Conservation (phyloP, 345 rosid genomes). For the Salix purpurea region DNA sequence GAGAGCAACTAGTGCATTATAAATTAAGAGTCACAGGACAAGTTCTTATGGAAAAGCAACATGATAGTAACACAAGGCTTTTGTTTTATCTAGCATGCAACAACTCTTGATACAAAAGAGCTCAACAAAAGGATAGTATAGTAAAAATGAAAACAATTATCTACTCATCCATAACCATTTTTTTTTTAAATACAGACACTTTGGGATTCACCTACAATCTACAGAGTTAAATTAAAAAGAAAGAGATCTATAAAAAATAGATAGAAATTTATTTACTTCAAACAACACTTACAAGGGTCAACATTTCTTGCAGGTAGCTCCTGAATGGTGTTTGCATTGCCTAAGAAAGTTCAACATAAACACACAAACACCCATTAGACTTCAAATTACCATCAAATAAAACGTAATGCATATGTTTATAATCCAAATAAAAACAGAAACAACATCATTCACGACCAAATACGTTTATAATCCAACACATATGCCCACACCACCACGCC, state of each 20-base stretch:
- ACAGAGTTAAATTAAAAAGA: too few species aligned
- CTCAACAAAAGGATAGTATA: not conserved
- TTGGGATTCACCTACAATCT: too few species aligned
- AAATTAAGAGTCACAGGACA: too few species aligned
- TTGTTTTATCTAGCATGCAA: not conserved
- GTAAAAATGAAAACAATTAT: not conserved
- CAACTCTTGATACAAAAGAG: not conserved
- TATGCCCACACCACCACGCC: not conserved
- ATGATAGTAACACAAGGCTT: not conserved
- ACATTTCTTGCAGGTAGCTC: constrained; percentile 82
- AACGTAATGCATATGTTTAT: not conserved
- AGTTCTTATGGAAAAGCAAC: not conserved
- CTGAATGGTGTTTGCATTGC: constrained; percentile 88
- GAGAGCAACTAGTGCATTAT: not conserved
- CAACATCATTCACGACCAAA: not conserved
- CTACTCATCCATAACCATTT: too few species aligned
- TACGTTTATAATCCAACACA: not conserved
- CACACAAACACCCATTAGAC: not conserved
- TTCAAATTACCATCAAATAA: not conserved
- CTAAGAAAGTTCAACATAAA: constrained; percentile 31
- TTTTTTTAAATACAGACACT: too few species aligned
- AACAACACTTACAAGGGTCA: constrained; percentile 65
- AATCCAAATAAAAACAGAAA: not conserved
- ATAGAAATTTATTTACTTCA: too few species aligned
- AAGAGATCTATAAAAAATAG: not conserved